phyloP scores from a whole-genome alignment of 106 monocot genomes.

The Dioscorea zingiberensis region DNA sequence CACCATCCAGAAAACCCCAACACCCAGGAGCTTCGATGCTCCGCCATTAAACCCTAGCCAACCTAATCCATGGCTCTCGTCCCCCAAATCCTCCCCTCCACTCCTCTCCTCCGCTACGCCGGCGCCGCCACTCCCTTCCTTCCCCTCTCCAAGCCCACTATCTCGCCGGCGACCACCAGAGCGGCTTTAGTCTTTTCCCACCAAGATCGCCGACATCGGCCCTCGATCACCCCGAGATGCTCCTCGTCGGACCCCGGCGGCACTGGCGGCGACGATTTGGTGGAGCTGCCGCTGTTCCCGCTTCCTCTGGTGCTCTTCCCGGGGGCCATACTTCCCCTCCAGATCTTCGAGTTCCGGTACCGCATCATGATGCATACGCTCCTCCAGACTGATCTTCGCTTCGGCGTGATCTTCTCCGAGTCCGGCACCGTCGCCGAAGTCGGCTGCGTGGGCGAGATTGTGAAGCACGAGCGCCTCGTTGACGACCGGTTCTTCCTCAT shows the following conservation, averaged over 20 bases:
- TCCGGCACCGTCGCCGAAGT: slow-evolving; percentile 47
- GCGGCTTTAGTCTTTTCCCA: not conserved
- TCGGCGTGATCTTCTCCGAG: slow-evolving; percentile 83
- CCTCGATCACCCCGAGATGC: not conserved
- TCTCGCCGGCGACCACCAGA: not conserved
- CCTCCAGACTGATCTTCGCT: slow-evolving; percentile 78
- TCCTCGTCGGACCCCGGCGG: slow-evolving; percentile 6
- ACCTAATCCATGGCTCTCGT: slow-evolving; percentile 16
- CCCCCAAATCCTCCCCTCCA: slow-evolving; percentile 11
- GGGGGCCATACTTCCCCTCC: slow-evolving; percentile 70
- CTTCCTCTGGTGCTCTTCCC: slow-evolving; percentile 95
- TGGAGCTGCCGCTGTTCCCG: slow-evolving; percentile 81
- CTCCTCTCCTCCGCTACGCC: not conserved
- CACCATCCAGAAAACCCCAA: no score
- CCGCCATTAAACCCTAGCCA: no score
- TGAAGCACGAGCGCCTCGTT: slow-evolving; percentile 82
- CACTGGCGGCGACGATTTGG: slow-evolving; percentile 13
- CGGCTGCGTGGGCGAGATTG: slow-evolving; percentile 90
- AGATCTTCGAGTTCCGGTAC: slow-evolving; percentile 99
- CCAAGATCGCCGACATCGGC: not conserved
- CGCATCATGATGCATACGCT: slow-evolving; percentile 97
- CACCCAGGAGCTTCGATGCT: no score
- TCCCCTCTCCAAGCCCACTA: slow-evolving; percentile 2
- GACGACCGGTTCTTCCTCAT: slow-evolving; percentile 96
- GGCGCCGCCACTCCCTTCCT: not conserved